phyloP scores from a whole-genome alignment of 306 rosid species.

The Casuarina equisetifolia region DNA sequence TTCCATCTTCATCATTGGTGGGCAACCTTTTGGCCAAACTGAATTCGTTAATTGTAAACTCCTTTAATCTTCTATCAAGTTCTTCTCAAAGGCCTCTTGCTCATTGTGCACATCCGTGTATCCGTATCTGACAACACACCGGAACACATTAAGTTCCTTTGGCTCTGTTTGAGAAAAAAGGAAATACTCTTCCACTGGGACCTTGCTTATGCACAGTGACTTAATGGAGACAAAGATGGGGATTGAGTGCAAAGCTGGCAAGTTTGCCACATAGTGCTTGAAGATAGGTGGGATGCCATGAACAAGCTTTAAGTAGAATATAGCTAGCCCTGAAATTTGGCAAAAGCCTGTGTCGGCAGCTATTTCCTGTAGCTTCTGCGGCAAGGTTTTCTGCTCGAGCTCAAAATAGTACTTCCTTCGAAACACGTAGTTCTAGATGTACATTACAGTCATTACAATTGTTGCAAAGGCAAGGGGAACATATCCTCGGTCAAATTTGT shows the following conservation, averaged over 20 bases:
- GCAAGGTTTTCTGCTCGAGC: constrained; percentile 52
- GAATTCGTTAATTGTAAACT: constrained; percentile 29
- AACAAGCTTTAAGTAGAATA: constrained; percentile 81
- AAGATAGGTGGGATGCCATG: constrained; percentile 85
- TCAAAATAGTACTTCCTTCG: constrained; percentile 63
- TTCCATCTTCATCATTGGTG: too few relatives aligned
- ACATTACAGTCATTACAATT: constrained; percentile 62
- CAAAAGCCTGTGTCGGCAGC: constrained; percentile 6
- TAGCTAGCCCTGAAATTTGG: constrained; percentile 59
- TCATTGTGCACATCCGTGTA: constrained; percentile 60
- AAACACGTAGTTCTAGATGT: constrained; percentile 63
- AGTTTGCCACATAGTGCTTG: constrained; percentile 20
- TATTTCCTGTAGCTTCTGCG: constrained; percentile 39
- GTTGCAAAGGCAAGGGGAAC: constrained; percentile 67
- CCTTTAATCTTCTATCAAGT: constrained; percentile 50
- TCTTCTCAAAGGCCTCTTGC: constrained; percentile 55
- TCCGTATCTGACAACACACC: constrained; percentile 62
- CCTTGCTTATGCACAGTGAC: constrained; percentile 67
- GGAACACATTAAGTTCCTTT: not conserved
- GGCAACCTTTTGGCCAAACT: too few relatives aligned
- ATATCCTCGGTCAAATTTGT: constrained; percentile 80
- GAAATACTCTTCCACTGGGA: constrained; percentile 56
- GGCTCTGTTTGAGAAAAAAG: constrained; percentile 56
- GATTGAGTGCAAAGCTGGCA: constrained; percentile 67
- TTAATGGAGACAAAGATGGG: constrained; percentile 65